phyloP scores from a whole-genome alignment of 2,329 filamentous ascomycete genomes.

The Arthroderma sp. region DNA sequence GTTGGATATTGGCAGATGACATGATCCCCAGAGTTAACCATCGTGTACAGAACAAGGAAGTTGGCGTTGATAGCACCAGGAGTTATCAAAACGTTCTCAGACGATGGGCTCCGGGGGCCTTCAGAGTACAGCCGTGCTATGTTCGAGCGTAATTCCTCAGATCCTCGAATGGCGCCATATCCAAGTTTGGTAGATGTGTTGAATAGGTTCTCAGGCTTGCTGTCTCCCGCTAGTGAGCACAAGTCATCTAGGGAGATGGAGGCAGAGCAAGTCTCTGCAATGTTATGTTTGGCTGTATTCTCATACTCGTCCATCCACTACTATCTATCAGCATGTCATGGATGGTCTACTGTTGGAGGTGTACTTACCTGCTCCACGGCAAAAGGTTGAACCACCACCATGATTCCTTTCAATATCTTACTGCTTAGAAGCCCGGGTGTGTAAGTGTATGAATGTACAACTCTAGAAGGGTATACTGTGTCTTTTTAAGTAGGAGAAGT shows the following conservation, averaged over 20 bases:
- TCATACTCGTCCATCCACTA: constrained; percentile 48
- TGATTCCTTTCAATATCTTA: constrained; percentile 14
- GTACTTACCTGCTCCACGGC: constrained; percentile 53
- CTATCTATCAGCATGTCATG: background rate
- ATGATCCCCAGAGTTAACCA: constrained; percentile 64
- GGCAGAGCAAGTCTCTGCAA: constrained; percentile 47
- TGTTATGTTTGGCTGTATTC: constrained; percentile 43
- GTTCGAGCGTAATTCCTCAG: constrained; percentile 49
- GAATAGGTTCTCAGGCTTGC: constrained; percentile 27
- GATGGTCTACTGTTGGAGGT: background rate
- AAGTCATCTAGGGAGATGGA: constrained; percentile 45
- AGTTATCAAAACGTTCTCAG: constrained; percentile 61
- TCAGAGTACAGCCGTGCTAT: constrained; percentile 53
- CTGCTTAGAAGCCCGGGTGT: background rate
- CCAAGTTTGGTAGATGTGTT: constrained; percentile 47
- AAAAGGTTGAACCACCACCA: constrained; percentile 34
- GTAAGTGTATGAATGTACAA: too few species aligned
- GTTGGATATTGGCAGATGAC: constrained; percentile 78
- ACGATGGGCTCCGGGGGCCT: constrained; percentile 24
- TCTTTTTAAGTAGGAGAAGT: too few species aligned
- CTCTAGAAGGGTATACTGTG: too few species aligned
- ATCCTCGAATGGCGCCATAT: constrained; percentile 64
- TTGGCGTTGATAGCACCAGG: constrained; percentile 75
- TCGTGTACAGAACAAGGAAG: constrained; percentile 60
- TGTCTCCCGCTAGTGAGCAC: constrained; percentile 33